Evolutionary conservation across 495 filamentous ascomycete genomes (phyloP).

Genomic region (Collariella sp.): DNA sequence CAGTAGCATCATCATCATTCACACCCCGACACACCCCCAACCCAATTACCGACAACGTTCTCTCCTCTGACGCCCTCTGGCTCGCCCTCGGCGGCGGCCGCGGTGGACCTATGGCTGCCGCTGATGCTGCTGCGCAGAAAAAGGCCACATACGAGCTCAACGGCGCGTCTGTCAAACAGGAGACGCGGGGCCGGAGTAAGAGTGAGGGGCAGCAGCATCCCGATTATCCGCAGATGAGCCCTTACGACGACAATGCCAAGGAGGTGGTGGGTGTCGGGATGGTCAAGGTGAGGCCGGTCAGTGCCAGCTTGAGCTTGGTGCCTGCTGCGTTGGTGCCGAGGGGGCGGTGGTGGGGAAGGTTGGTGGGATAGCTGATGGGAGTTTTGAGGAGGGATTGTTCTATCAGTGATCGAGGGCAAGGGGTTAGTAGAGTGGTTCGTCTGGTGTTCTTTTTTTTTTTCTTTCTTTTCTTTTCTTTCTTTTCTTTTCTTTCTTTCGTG

Average conservation of each 20-base stretch:
- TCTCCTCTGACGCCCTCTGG: slow-evolving; percentile 3
- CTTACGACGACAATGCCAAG: neutral
- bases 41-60: neutral
- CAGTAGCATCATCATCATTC: too few relatives aligned
- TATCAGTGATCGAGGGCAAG: neutral
- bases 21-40: too few relatives aligned
- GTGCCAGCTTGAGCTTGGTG: neutral
- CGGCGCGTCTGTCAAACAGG: too few relatives aligned
- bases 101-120: neutral
- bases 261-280: neutral
- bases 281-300: neutral
- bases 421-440: neutral
- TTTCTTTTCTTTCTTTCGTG: too few relatives aligned
- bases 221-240: slow-evolving; percentile 19
- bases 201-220: neutral
- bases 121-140: too few relatives aligned
- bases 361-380: slow-evolving; percentile 4
- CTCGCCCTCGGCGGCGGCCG: slow-evolving; percentile 1
- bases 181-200: neutral
- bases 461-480: too few relatives aligned
- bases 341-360: neutral
- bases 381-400: neutral
- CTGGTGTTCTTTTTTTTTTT: neutral
- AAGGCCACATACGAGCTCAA: too few relatives aligned
- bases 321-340: neutral